Percentiles rank a stretch among this genome's conserved stretches.
phyloP scores from a whole-genome alignment of 495 filamentous ascomycete species.

The Penicillium coprophilum region DNA sequence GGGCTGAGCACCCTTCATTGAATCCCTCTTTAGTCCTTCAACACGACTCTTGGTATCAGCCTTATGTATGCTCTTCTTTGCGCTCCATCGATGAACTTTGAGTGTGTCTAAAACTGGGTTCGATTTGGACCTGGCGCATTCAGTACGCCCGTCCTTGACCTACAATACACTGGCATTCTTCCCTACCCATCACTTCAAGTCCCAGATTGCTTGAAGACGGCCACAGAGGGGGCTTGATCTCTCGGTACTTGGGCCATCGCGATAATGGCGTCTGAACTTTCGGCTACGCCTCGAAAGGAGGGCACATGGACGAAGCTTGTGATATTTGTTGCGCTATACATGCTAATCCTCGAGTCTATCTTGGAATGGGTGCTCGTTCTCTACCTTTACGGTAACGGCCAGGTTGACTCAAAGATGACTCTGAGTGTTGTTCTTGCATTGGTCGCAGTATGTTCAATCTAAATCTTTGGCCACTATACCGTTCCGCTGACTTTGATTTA shows the following conservation, averaged over 20 bases:
- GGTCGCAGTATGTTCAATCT: slow-evolving; percentile 33
- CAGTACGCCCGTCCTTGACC: not conserved
- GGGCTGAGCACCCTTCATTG: slow-evolving; percentile 14
- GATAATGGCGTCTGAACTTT: slow-evolving; percentile 31
- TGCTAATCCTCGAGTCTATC: slow-evolving; percentile 40
- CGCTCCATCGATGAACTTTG: slow-evolving; percentile 10
- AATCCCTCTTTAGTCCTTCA: slow-evolving; percentile 23
- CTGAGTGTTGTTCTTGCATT: slow-evolving; percentile 42
- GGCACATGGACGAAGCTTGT: slow-evolving; percentile 43
- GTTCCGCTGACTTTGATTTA: slow-evolving; percentile 17
- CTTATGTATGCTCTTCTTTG: slow-evolving; percentile 9
- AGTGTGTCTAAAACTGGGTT: slow-evolving; percentile 11
- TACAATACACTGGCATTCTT: not conserved
- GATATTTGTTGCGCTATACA: slow-evolving; percentile 45
- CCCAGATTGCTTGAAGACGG: not conserved
- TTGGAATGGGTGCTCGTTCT: slow-evolving; percentile 41
- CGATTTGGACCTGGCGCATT: slow-evolving; percentile 11
- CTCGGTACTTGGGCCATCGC: slow-evolving; percentile 3
- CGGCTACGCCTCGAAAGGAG: slow-evolving; percentile 28
- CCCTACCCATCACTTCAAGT: not conserved
- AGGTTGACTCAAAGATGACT: slow-evolving; percentile 45
- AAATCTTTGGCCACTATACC: not conserved
- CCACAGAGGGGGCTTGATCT: not conserved
- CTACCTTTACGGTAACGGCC: slow-evolving; percentile 39
- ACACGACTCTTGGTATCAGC: not conserved